Evolutionary conservation across 345 rosid species (phyloP), one percentile per base, ranked within the genome.

Genomic region (Rubroshorea leprosula): DNA sequence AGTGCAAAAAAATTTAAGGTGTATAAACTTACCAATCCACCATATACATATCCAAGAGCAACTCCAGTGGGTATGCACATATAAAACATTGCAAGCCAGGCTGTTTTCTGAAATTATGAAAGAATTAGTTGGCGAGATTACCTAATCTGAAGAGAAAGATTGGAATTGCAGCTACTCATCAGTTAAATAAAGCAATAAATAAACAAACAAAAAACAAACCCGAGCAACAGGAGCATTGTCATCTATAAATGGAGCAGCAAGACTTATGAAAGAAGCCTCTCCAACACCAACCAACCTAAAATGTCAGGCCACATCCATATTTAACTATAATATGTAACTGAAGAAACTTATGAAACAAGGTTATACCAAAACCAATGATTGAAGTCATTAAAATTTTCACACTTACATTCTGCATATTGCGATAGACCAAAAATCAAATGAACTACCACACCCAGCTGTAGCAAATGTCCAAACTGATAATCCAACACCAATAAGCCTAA

Each of bases 201-300:
- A 45, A 13, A 2, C 41, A 35, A 35, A 35, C 41, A 25, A 20
- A 58, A 5, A 39, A 58, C 29, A 49, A 70, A 87, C 99, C 96
- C 87, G 82, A 72, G 82, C 61, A 49, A 51, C 64, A 12, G 96
- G 99, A 39, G 99, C 95, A 64, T 86, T 83, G 60, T 93, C 99
- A 80, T 93, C 99, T 5, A 93, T 89, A 62, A 89, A 93, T 0
- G 99, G 97, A 23, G 99, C 96, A 49, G 99, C 99, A 66, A 93
- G 99, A 80, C 97, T 87, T 54, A 93, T 87, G 63, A 93, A 93
- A 25, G 99, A 93, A 61, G 99, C 99, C 62, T 93, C 97, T 51
- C 99, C 99, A 78, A 93, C 91, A 62, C 99, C 99, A 62, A 93
- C 97, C 56, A 87, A 46, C 99, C 99, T 89, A 72, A 41, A 68